These are phyloP conservation scores for Cenchrus purpureus DNA, from an alignment of 176 grass and related monocot species.

Conservation along the genomic window DNA sequence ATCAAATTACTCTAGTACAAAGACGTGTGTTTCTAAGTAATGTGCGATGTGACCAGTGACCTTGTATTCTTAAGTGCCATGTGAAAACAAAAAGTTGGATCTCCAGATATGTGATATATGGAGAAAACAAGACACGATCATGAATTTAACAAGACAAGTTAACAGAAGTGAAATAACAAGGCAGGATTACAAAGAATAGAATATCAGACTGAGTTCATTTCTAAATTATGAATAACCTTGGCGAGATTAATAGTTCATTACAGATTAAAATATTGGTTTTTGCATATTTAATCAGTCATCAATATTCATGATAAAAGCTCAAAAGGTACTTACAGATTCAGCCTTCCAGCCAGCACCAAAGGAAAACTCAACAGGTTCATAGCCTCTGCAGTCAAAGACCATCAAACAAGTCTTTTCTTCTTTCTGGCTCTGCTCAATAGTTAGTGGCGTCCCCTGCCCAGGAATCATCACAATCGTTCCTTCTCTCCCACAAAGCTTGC, in stretches of 20 bases:
- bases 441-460: slow-evolving; percentile 81
- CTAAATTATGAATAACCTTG: slow-evolving; percentile 4
- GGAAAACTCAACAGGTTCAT: slow-evolving; percentile 80
- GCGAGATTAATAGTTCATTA: neutral
- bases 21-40: neutral
- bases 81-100: neutral
- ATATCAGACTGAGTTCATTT: slow-evolving; percentile 17
- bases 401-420: slow-evolving; percentile 62
- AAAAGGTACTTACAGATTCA: slow-evolving; percentile 75
- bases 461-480: slow-evolving; percentile 89
- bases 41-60: neutral
- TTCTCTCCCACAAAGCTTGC: slow-evolving; percentile 91
- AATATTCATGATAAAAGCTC: slow-evolving; percentile 23
- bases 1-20: neutral
- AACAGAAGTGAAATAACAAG: neutral
- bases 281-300: neutral
- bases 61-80: neutral
- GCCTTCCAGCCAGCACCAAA: slow-evolving; percentile 84
- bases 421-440: slow-evolving; percentile 62
- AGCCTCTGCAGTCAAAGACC: slow-evolving; percentile 94
- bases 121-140: neutral
- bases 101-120: neutral
- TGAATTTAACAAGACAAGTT: neutral
- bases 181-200: neutral
- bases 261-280: neutral